Base-by-base conservation (phyloP, 1,284 basidiomycete genomes). In the Cryptococcus sp. region DNA sequence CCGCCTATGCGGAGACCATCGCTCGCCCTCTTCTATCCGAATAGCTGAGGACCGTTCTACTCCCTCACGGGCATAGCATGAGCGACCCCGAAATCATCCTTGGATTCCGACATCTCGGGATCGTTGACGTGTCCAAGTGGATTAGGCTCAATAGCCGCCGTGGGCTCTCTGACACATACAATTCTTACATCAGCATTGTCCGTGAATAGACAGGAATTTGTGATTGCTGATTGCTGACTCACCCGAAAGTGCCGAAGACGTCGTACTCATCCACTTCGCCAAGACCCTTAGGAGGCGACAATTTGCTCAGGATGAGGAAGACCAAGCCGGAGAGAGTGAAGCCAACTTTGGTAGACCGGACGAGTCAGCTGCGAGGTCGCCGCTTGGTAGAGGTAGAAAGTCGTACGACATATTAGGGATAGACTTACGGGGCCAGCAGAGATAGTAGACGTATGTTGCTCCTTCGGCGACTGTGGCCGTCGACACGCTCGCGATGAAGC, bases 241-340 rank as follows among this genome's bases (percentile, higher is more conserved):
- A 63, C 62, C 71, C 71, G 42, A 69, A 72, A 19, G 74, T 72
- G 15, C 71, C 73, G 50, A 67, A 73, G 13, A 66, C 47, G 50
- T 76, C 74, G 42, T 63, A 59, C n/a, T 67, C 73, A 56, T 76
- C 74, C 17, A 73, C 65, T 49, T 71, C 70, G 20, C 67, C 67
- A 15, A 66, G 19, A 15, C 66, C 61, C 1, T 50, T 53, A 5
- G 65, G 57, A 17, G 70, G 70, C 31, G 53, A 74, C 49, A 77
- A 49, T 47, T 69, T 72, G 66, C 67, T 73, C 10, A 76, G 51
- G 6, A 56, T 47, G 7, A 70, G 44, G 59, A 77, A 78, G 20
- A 74, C 60, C 2, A 66, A 39, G 1, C 59, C 65, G 2, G 75
- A 68, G 44, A 77, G 69, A 13, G 69, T 35, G 61, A 77, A 78